Evolutionary conservation across 805 yeast species (phyloP), one percentile per base, ranked within the genome.

Genomic region (Lipomyces lipofer): DNA sequence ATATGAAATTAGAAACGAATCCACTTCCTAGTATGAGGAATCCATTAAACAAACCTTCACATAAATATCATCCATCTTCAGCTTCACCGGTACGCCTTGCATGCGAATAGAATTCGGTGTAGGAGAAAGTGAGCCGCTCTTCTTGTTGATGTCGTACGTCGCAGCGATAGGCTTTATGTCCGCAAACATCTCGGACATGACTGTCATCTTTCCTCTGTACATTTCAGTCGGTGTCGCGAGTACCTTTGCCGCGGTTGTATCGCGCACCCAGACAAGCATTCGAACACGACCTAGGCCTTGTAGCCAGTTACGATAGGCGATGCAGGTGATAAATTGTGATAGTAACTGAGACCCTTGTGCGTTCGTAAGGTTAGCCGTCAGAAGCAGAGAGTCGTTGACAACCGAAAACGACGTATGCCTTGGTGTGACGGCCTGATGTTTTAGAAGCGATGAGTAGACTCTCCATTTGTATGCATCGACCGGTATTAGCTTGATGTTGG

Each of bases 241-340:
- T 67, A 87, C 85, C 54, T 72, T 69, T 3, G 17, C 22, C n/a
- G 86, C 85, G 3, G 87, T 81, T 0, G 73, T 48, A 5, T 83
- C 80, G 2, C 83, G 81, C 19, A 84, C 74, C 82, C 91, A 81
- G 13, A 86, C 69, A 22, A 91, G 71, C 83, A 88, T 80, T 58
- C 88, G 76, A 2, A 90, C 91, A 46, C 85, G 77, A 7, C 95
- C 87, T 68, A 78, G 86, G 61, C 75, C 74, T 58, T 83, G 84
- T 7, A 88, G 67, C 96, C 96, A 88, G 64, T 86, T 86, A 46
- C 78, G 74, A 66, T 84, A 77, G 0, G 79, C 83, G 27, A 84
- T 72, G 69, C 95, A 86, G 56, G 78, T 78, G 29, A 86, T 68
- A 82, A 89, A 86, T 70, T 88, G 96, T 52, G 86, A 82, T 24